Base-by-base conservation (phyloP, 2,329 filamentous ascomycete species). In the Madurella fahalii region DNA sequence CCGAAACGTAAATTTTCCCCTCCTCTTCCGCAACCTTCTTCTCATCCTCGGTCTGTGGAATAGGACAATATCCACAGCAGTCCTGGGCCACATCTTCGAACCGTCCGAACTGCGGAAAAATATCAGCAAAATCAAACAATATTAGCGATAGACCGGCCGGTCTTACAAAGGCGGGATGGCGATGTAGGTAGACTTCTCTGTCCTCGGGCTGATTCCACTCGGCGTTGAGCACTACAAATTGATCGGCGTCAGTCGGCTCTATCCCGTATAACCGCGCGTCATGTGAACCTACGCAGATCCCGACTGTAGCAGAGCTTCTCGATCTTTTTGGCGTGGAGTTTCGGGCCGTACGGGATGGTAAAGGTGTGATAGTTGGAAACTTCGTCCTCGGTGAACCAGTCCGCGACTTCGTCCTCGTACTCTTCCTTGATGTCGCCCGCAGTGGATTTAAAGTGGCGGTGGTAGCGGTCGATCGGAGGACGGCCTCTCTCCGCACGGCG, bases 141-240 rank as follows among this genome's bases (percentile, higher is more conserved):
- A 31, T 17, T 7, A 48, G 25, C 25, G 8, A 5, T 9, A 2
- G 13, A 8, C n/a, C 18, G 12, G 12, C 7, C 44, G 11, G 5
- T 54, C 64, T 51, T 54, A 67, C 64, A 68, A 95, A 95, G 12
- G 87, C 89, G 2, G 90, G 90, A 64, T 95, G 90, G 2, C 90
- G 82, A 70, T 95, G 90, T 5, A 95, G 75, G 58, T 89, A 83
- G 1, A 92, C 85, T 25, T 85, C 76, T n/a, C 90, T 81, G 41
- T 90, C 85, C 57, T 89, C 84, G 1, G 80, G 76, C 59, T 86
- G 84, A 63, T 94, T 95, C 90, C 90, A 95, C 66, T 95, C 89
- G 0, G 88, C 88, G 63, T 95, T 94, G 16, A 95, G 79, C 8
- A 95, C 69, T 72, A 49, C 9, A 30, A 25, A 37, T 37, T 18